phyloP scores from a whole-genome alignment of 2,329 filamentous ascomycete species.

The Blastomyces gilchristii region DNA sequence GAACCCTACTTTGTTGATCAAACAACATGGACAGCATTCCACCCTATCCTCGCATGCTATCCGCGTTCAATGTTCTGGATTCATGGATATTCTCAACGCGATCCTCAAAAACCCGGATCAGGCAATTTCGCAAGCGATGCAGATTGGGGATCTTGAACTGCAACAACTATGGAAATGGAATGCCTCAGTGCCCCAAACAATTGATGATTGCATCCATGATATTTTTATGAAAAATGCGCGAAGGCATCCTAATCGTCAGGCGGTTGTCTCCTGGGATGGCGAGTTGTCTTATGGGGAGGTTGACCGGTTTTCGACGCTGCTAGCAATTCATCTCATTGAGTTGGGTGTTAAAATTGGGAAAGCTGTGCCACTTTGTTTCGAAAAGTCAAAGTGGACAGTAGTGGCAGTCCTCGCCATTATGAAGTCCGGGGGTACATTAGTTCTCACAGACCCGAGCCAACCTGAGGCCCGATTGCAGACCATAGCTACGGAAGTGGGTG shows the following conservation, averaged over 20 bases:
- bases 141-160: slow-evolving; percentile 14
- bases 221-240: slow-evolving; percentile 13
- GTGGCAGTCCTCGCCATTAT: slow-evolving; percentile 23
- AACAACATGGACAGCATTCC: background rate
- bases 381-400: slow-evolving; percentile 25
- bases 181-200: slow-evolving; percentile 14
- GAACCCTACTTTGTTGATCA: background rate
- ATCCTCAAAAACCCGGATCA: slow-evolving; percentile 9
- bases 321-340: slow-evolving; percentile 22
- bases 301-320: slow-evolving; percentile 24
- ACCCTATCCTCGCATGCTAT: slow-evolving; percentile 1
- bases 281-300: slow-evolving; percentile 22
- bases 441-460: slow-evolving; percentile 22
- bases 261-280: slow-evolving; percentile 25
- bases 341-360: slow-evolving; percentile 24
- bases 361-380: slow-evolving; percentile 22
- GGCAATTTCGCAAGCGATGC: slow-evolving; percentile 10
- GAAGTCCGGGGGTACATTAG: slow-evolving; percentile 23
- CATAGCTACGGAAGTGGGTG: slow-evolving; percentile 15
- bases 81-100: slow-evolving; percentile 14
- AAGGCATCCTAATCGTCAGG: slow-evolving; percentile 11
- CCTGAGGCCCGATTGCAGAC: slow-evolving; percentile 27
- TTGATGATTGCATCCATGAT: slow-evolving; percentile 16
- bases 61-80: slow-evolving; percentile 6
- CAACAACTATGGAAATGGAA: slow-evolving; percentile 21